Evolutionary conservation across 2,329 filamentous ascomycete species (phyloP).

Genomic region (Aureobasidium pullulans): DNA sequence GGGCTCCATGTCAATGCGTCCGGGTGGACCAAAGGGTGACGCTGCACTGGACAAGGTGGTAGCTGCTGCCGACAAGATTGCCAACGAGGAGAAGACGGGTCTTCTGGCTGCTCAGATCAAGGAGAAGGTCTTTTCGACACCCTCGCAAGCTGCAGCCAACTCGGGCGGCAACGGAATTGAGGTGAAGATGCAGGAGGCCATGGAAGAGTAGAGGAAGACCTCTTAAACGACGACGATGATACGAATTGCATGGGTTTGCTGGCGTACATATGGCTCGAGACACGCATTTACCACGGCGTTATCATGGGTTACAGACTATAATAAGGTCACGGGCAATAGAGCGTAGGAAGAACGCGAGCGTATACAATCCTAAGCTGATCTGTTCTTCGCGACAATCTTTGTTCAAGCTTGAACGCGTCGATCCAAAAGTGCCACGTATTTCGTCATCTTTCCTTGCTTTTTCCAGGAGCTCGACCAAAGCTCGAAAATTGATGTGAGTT

Average conservation of each 20-base stretch:
- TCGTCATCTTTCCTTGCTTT: no score
- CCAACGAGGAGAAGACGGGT: conserved; percentile 55
- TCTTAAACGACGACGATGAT: conserved; percentile 2
- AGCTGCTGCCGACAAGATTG: conserved; percentile 55
- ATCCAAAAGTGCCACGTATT: no score
- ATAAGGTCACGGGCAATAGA: neutral
- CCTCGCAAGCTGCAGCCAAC: conserved; percentile 15
- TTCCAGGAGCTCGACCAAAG: no score
- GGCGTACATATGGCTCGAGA: neutral
- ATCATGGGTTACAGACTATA: neutral
- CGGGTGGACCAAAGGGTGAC: conserved; percentile 29
- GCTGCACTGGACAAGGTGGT: conserved; percentile 53
- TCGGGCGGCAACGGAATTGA: conserved; percentile 13
- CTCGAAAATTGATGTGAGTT: no score
- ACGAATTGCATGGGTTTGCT: conserved; percentile 12
- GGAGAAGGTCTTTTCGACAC: conserved; percentile 49
- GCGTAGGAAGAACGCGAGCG: neutral
- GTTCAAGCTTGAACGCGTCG: no score
- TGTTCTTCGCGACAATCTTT: no score
- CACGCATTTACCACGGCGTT: conserved; percentile 11
- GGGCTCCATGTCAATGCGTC: conserved; percentile 19
- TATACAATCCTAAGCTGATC: neutral
- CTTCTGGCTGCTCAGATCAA: conserved; percentile 57
- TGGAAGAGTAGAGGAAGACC: conserved; percentile 4
- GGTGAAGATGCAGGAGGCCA: conserved; percentile 18